These are phyloP conservation scores for Daldinia eschscholtzii DNA, from an alignment of 2,329 filamentous ascomycete species.

Conservation along the genomic window DNA sequence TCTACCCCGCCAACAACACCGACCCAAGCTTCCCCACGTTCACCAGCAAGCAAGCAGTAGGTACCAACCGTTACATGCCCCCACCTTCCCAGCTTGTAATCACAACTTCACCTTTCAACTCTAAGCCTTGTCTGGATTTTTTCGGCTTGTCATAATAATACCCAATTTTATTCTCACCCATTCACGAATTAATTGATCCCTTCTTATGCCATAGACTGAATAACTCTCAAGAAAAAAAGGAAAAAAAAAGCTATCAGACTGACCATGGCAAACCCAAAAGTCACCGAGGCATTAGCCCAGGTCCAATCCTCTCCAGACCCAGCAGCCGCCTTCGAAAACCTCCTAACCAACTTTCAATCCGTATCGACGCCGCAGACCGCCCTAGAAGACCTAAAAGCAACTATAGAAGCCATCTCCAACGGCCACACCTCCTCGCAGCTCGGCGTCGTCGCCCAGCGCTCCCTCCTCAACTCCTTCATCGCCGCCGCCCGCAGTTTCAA, in stretches of 20 bases:
- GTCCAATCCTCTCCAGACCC: slow-evolving; percentile 58
- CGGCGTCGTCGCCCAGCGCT: slow-evolving; percentile 80
- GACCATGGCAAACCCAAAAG: slow-evolving; percentile 52
- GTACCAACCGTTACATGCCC: slow-evolving; percentile 15
- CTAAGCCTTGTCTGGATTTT: background rate
- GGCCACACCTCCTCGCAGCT: slow-evolving; percentile 70
- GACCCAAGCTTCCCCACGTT: slow-evolving; percentile 38
- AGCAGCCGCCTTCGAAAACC: slow-evolving; percentile 60
- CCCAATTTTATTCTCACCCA: background rate
- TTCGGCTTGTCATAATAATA: background rate
- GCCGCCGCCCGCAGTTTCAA: slow-evolving; percentile 70
- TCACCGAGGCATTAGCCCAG: slow-evolving; percentile 60
- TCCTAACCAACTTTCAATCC: slow-evolving; percentile 60
- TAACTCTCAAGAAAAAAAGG: too few relatives aligned
- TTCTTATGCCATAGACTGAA: background rate
- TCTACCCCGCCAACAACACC: slow-evolving; percentile 21
- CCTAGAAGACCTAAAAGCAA: slow-evolving; percentile 72
- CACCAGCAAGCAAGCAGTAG: slow-evolving; percentile 8
- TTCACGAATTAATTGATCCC: background rate
- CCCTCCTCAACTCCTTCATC: slow-evolving; percentile 77
- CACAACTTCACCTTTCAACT: slow-evolving; percentile 14
- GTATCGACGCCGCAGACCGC: slow-evolving; percentile 57
- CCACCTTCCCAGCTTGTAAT: slow-evolving; percentile 30
- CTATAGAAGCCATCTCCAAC: slow-evolving; percentile 75
- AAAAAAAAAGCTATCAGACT: background rate